Evolutionary conservation across 164 flowering plant genomes (phyloP), one percentile per base, ranked within the genome.

Genomic region (Vitis rupestris): DNA sequence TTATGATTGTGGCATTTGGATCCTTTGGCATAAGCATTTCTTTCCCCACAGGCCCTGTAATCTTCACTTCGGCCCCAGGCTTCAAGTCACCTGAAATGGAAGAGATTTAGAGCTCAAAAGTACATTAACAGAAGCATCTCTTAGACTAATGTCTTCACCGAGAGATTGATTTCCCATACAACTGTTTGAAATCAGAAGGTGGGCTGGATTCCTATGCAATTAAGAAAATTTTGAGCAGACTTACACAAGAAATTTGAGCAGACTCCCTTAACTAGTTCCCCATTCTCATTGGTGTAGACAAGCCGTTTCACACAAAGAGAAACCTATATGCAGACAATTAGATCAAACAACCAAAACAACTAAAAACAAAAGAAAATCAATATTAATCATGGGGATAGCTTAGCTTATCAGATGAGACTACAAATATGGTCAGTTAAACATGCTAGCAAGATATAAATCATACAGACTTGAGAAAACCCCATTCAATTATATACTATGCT

Each of bases 1-100:
- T 95, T 29, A 95, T 75, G 65, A 95, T 47, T 0, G 97, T 95
- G 51, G 98, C 93, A 80, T 88, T 90, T 7, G 97, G 98, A 76
- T 95, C 98, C 72, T 80, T 83, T 3, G 99, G 98, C 99, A 95
- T 90, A 64, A 93, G 95, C 97, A 95, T 95, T 82, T 93, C 99
- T 83, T 93, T 95, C 70, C 99, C 99, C 63, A 93, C 97, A 10
- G 99, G 99, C 65, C 99, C 99, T 5, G 99, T 95, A 2, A 95
- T 72, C 75, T 80, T 87, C 56, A 90, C 97, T 60, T 90, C 97
- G 59, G 87, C 50, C 8, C 98, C 99, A 30, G 99, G 93, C 70
- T 88, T 93, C 90, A 95, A 82, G 81, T 93, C 99, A 81, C 98
- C 96, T 92, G 79, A 72, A 53, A 59, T 15, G 3, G 5, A 70